Evolutionary conservation across 306 rosid species (phyloP).

Genomic region (Rosa multiflora): DNA sequence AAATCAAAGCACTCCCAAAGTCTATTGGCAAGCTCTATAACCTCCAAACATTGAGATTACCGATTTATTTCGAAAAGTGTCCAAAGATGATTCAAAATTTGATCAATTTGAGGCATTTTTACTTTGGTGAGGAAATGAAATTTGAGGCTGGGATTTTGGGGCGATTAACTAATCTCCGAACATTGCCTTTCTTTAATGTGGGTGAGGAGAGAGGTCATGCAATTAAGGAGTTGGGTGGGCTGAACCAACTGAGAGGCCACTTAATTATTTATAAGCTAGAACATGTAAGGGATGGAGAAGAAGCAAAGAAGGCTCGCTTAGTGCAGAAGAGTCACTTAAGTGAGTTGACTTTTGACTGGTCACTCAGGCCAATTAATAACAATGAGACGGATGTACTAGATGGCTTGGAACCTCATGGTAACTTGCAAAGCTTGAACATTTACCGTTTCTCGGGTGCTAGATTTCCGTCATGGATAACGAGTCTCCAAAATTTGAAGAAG

Average conservation of each 20-base stretch:
- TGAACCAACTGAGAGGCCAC: neutral
- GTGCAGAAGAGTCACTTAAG: neutral
- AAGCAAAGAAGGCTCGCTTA: neutral
- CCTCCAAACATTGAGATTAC: neutral
- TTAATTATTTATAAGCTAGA: neutral
- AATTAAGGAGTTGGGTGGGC: neutral
- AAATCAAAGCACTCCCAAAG: neutral
- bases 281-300: neutral
- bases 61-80: neutral
- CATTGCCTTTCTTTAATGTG: neutral
- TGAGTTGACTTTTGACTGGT: too few species aligned
- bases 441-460: neutral
- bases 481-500: too few species aligned
- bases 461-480: neutral
- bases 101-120: neutral
- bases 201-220: neutral
- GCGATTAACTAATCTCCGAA: neutral
- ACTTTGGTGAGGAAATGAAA: too few species aligned
- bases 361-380: too few species aligned
- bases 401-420: neutral
- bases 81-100: neutral
- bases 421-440: neutral
- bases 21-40: conserved; percentile 6
- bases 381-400: neutral
- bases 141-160: neutral